These are phyloP conservation scores for Penicillium griseofulvum DNA, from an alignment of 2,329 filamentous ascomycete genomes.

Conservation along the genomic window DNA sequence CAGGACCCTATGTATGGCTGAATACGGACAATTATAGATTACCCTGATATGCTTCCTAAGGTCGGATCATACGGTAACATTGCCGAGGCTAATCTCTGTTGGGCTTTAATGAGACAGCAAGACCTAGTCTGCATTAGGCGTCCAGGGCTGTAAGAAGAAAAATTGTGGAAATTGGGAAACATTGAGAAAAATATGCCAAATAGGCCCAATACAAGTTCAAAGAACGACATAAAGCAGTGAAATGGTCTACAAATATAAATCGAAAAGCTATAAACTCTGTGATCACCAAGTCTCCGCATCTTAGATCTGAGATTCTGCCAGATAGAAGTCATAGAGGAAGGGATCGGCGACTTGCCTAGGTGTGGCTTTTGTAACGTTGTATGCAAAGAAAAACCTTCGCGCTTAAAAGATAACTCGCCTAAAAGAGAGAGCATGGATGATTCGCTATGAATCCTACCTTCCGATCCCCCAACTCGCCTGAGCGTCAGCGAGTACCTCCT, in stretches of 20 bases:
- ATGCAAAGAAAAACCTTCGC: background rate
- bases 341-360: slow-evolving; percentile 7
- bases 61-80: background rate
- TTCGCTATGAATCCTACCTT: slow-evolving; percentile 20
- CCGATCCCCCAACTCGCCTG: slow-evolving; percentile 18
- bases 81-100: background rate
- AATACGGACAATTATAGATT: background rate
- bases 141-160: background rate
- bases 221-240: background rate
- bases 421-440: slow-evolving; percentile 14
- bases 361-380: slow-evolving; percentile 7
- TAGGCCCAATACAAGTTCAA: background rate
- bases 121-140: background rate
- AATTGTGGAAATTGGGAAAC: background rate
- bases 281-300: slow-evolving; percentile 1
- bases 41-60: background rate
- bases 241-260: background rate
- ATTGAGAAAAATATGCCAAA: background rate
- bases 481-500: slow-evolving; percentile 16
- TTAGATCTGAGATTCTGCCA: slow-evolving; percentile 6
- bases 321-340: slow-evolving; percentile 5
- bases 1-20: background rate
- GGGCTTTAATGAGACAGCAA: background rate
- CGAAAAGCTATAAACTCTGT: background rate
- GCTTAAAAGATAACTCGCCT: background rate